Conservation (phyloP, 129 eudicot genomes). For the Ambrosia trifida region DNA sequence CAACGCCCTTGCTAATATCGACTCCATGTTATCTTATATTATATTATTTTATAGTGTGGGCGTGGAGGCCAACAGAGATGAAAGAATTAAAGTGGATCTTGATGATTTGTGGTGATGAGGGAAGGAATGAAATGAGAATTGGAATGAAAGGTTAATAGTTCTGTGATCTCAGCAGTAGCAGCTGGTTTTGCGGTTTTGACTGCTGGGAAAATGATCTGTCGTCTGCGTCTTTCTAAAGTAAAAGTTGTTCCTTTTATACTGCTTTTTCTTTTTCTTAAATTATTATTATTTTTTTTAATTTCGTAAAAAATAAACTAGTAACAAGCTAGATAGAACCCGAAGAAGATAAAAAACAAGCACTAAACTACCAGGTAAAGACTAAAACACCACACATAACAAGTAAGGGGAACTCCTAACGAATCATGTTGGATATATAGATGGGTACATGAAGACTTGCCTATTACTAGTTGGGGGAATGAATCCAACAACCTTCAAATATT, state of each 20-base stretch:
- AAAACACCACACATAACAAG: no score
- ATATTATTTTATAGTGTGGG: not conserved
- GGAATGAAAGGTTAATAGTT: not conserved
- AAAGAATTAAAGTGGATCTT: not conserved
- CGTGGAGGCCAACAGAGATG: conserved; percentile 23
- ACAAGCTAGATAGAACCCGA: no score
- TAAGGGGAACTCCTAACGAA: no score
- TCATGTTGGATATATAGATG: no score
- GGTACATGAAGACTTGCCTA: no score
- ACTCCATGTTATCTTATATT: conserved; percentile 50
- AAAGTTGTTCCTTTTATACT: not conserved
- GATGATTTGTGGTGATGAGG: conserved; percentile 5
- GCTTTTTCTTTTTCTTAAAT: not conserved
- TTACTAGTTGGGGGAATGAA: no score
- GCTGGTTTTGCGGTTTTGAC: conserved; percentile 16
- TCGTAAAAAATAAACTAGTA: no score
- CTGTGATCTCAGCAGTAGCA: conserved; percentile 23
- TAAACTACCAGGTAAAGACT: no score
- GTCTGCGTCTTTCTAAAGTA: conserved; percentile 23
- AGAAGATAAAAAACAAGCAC: no score
- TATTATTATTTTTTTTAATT: no score
- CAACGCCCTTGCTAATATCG: conserved; percentile 85
- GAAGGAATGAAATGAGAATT: conserved; percentile 16
- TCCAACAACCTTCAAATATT: no score
- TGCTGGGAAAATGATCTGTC: conserved; percentile 38